These are phyloP conservation scores for Jamesozyma lodderae DNA, from an alignment of 805 yeast species.

Conservation along the genomic window DNA sequence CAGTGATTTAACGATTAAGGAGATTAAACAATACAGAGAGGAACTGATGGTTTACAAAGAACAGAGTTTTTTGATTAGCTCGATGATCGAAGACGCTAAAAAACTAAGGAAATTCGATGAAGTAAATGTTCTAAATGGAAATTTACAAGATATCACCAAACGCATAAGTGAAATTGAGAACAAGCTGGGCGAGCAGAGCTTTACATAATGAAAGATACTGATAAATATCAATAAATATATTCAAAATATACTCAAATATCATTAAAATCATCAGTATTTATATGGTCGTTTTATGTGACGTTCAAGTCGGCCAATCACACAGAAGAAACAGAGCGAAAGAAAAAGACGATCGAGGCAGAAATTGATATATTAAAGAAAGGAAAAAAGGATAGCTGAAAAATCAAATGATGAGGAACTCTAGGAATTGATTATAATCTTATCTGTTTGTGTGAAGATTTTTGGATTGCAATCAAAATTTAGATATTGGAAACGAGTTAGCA, in stretches of 20 bases:
- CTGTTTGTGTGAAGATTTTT: no score
- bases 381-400: no score
- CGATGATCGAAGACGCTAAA: constrained; percentile 54
- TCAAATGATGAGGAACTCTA: no score
- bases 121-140: constrained; percentile 47
- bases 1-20: constrained; percentile 37
- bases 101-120: constrained; percentile 71
- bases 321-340: neutral
- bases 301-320: neutral
- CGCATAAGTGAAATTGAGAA: constrained; percentile 40
- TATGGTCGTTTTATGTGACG: no score
- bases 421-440: no score
- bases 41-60: constrained; percentile 81
- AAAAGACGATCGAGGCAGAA: no score
- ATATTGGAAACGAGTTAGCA: no score
- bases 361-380: no score
- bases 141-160: constrained; percentile 45
- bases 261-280: neutral
- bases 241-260: neutral
- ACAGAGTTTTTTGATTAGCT: constrained; percentile 63
- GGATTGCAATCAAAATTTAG: no score
- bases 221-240: neutral
- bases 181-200: constrained; percentile 48
- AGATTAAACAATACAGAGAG: constrained; percentile 55
- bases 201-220: constrained; percentile 10